Evolutionary conservation across 768 basidiomycete species (phyloP).

Genomic region (Mycena polygramma): DNA sequence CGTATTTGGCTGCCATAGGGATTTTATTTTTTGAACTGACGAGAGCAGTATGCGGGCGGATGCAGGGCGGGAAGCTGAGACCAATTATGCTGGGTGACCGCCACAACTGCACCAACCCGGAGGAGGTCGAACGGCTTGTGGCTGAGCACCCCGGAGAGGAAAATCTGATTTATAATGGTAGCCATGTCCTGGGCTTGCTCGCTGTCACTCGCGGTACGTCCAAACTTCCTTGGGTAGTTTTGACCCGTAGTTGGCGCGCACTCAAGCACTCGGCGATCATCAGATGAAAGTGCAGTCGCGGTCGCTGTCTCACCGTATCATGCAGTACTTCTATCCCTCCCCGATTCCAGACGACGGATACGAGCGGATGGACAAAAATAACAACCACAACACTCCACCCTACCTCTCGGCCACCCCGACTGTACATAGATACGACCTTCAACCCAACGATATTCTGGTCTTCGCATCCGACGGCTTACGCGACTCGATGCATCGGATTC

Average conservation of each 20-base stretch:
- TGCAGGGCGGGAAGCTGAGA: slow-evolving; percentile 11
- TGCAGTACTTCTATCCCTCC: too few relatives aligned
- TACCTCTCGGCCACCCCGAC: too few relatives aligned
- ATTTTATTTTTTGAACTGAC: background rate
- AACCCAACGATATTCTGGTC: too few relatives aligned
- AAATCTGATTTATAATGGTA: background rate
- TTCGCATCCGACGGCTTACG: too few relatives aligned
- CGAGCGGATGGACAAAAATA: too few relatives aligned
- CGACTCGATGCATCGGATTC: too few relatives aligned
- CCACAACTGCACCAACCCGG: slow-evolving; percentile 22
- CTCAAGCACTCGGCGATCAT: slow-evolving; percentile 34
- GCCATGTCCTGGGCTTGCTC: slow-evolving; percentile 16
- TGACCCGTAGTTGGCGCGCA: background rate
- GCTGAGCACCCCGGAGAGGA: too few relatives aligned
- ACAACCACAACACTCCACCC: too few relatives aligned
- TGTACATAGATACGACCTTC: too few relatives aligned
- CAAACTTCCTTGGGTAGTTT: background rate
- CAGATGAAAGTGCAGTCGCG: too few relatives aligned
- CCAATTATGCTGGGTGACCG: slow-evolving; percentile 19
- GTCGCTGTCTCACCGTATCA: too few relatives aligned
- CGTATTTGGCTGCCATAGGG: background rate
- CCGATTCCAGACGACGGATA: too few relatives aligned
- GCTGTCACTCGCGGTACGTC: slow-evolving; percentile 31
- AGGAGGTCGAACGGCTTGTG: slow-evolving; percentile 17
- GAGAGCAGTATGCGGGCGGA: slow-evolving; percentile 27